These are phyloP conservation scores for Vigna trinervia DNA, from an alignment of 306 rosid genomes.

Conservation along the genomic window DNA sequence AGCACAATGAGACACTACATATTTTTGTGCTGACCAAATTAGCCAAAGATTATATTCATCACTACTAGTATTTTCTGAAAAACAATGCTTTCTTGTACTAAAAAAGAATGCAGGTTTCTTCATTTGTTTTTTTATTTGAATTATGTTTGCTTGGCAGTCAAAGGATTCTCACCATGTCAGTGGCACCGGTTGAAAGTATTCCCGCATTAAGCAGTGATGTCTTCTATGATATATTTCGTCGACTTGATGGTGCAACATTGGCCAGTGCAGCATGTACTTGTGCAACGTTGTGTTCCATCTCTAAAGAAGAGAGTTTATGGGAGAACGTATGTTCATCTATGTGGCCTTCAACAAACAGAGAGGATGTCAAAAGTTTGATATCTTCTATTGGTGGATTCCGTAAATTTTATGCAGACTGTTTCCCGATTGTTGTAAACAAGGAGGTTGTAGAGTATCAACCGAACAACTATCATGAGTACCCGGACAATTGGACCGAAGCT, in stretches of 20 bases:
- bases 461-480: slow-evolving; percentile 58
- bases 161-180: slow-evolving; percentile 45
- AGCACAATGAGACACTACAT: neutral
- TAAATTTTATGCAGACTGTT: slow-evolving; percentile 82
- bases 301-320: slow-evolving; percentile 81
- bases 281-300: slow-evolving; percentile 71
- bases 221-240: slow-evolving; percentile 72
- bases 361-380: slow-evolving; percentile 71
- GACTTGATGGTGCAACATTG: slow-evolving; percentile 80
- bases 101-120: slow-evolving; percentile 12
- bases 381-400: slow-evolving; percentile 77
- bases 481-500: slow-evolving; percentile 80
- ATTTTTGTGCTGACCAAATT: slow-evolving; percentile 14
- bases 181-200: slow-evolving; percentile 58
- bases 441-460: slow-evolving; percentile 58
- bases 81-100: neutral
- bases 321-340: slow-evolving; percentile 74
- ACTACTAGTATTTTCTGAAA: neutral
- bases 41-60: slow-evolving; percentile 1
- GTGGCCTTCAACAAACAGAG: slow-evolving; percentile 84
- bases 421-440: slow-evolving; percentile 74
- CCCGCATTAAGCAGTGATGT: slow-evolving; percentile 72
- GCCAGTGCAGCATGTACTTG: slow-evolving; percentile 84
- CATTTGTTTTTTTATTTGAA: slow-evolving; percentile 9
- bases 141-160: slow-evolving; percentile 47